Conservation (phyloP, 1,284 basidiomycete genomes). For the Porodaedalea pini region DNA sequence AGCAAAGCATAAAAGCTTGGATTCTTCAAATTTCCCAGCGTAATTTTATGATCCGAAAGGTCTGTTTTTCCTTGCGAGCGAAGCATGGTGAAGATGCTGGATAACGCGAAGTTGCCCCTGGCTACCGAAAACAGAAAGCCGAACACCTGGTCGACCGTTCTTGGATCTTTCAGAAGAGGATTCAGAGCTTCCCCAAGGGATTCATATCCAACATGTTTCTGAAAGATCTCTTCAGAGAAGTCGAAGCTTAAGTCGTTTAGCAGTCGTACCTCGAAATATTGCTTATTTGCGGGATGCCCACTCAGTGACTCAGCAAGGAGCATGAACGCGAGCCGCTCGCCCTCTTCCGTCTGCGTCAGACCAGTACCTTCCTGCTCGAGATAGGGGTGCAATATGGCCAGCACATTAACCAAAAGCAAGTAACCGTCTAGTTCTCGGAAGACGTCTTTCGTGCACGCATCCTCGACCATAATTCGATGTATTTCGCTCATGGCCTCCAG, state of each 20-base stretch:
- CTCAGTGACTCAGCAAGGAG: constrained; percentile 62
- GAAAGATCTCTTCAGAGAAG: not conserved
- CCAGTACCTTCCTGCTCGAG: constrained; percentile 32
- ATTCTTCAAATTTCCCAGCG: constrained; percentile 30
- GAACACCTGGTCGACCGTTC: constrained; percentile 49
- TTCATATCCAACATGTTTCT: constrained; percentile 66
- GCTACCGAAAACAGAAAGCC: constrained; percentile 64
- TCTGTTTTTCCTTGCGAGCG: constrained; percentile 29
- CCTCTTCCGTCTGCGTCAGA: constrained; percentile 45
- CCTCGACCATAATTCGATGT: constrained; percentile 55
- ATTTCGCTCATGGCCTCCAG: constrained; percentile 58
- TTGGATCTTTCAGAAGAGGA: constrained; percentile 44
- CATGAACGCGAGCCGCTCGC: constrained; percentile 53
- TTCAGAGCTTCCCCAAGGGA: constrained; percentile 55
- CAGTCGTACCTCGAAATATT: constrained; percentile 66
- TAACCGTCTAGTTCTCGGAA: constrained; percentile 80
- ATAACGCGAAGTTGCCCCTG: constrained; percentile 56
- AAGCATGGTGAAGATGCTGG: constrained; percentile 47
- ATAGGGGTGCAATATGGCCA: constrained; percentile 51
- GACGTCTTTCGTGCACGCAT: constrained; percentile 61
- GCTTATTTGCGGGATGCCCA: constrained; percentile 50
- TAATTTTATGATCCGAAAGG: constrained; percentile 30
- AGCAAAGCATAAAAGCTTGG: constrained; percentile 31
- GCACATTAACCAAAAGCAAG: constrained; percentile 62
- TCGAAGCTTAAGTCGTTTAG: not conserved